Base-by-base conservation (phyloP, 805 yeast genomes). In the Torulaspora quercuum region DNA sequence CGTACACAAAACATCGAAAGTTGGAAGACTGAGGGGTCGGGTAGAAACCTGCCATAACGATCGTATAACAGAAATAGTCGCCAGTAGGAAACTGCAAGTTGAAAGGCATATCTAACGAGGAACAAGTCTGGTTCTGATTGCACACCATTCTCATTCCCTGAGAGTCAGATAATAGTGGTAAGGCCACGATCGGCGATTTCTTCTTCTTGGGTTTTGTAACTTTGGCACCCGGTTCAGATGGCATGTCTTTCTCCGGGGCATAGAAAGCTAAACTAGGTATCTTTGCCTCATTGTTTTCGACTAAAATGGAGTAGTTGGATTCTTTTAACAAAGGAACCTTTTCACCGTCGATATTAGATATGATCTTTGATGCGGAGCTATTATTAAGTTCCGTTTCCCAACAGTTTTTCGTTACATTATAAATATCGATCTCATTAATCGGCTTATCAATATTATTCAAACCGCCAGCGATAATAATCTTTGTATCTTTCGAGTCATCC, bases 1-100 rank as follows among this genome's bases (percentile, higher is more conserved):
- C 59, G 38, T 59, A 60, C 10, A 59, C 50, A 32, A 47, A 60
- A 35, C 62, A 53, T 29, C 54, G 56, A 18, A 53, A 48, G 36
- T 46, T 49, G 4, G 45, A 34, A 8, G 53, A 33, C 7, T 47
- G 42, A 3, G 68, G 70, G 27, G 64, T 63, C 3, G 75, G 74
- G 31, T 72, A 57, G 36, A 71, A 78, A 0, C 92, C 92, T 2
- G 75, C 67, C 2, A 80, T 64, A 4, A 82, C 70, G 12, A 82
- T 53, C 45, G 78, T 80, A 41, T 78, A 77, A 4, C 88, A 89
- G 52, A 81, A 82, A 8, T 69, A 53, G 1, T 78, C 85, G 14
- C 82, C 77, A 0, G 76, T 68, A 2, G 88, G 84, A 45, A 65
- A 72, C 14, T 64, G 57, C 33, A 81, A 59, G 22, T 70, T 67